A percentile compares a stretch with the other conserved stretches of the same genome.
These are phyloP conservation scores for Coemansia interrupta DNA, from an alignment of 192 early-diverging fungal species.

Conservation along the genomic window DNA sequence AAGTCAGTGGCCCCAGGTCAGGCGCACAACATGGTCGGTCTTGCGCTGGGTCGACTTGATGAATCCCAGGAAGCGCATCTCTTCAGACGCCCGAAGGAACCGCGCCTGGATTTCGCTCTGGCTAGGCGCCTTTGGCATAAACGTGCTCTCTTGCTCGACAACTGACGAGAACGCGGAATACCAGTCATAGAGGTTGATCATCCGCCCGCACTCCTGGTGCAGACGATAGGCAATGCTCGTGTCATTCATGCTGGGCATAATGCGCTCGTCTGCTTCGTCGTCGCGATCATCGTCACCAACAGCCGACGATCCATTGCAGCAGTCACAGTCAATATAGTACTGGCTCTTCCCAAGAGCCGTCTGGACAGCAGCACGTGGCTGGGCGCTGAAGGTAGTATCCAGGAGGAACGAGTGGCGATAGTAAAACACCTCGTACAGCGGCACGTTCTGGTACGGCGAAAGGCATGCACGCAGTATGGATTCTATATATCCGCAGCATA, in stretches of 20 bases:
- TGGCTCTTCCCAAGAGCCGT: slow-evolving; percentile 73
- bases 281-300: slow-evolving; percentile 21
- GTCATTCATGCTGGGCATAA: slow-evolving; percentile 72
- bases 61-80: slow-evolving; percentile 87
- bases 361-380: slow-evolving; percentile 80
- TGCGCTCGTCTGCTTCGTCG: slow-evolving; percentile 35
- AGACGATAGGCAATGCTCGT: slow-evolving; percentile 86
- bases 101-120: slow-evolving; percentile 72
- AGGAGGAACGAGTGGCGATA: slow-evolving; percentile 67
- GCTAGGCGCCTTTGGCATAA: slow-evolving; percentile 5
- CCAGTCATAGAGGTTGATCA: slow-evolving; percentile 96
- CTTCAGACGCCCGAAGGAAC: slow-evolving; percentile 79
- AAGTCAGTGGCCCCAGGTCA: slow-evolving; percentile 70
- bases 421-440: slow-evolving; percentile 80
- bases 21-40: slow-evolving; percentile 85
- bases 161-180: slow-evolving; percentile 80
- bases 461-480: slow-evolving; percentile 37
- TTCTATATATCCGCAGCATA: slow-evolving; percentile 31
- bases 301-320: slow-evolving; percentile 56
- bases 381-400: slow-evolving; percentile 77
- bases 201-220: slow-evolving; percentile 84
- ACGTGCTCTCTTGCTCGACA: slow-evolving; percentile 58
- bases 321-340: slow-evolving; percentile 79
- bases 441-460: slow-evolving; percentile 58
- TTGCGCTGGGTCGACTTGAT: slow-evolving; percentile 85